A percentile compares a stretch with the other conserved stretches of the same genome.
phyloP scores from a whole-genome alignment of 2,329 filamentous ascomycete genomes.

The Colletotrichum navitas region DNA sequence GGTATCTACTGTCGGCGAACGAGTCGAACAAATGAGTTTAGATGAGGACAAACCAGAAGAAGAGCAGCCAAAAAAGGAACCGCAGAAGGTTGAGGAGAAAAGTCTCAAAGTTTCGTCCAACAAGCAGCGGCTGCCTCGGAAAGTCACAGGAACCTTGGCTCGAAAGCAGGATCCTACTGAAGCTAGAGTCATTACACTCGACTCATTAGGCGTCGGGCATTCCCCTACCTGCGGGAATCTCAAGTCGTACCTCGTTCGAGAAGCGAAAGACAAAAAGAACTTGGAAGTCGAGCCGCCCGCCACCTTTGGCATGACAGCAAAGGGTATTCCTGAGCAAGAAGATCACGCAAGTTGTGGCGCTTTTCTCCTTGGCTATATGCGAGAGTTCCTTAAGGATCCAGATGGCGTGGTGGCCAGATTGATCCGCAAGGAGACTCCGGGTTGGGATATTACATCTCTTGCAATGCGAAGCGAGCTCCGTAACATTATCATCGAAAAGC shows the following conservation, averaged over 20 bases:
- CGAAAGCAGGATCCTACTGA: slow-evolving; percentile 63
- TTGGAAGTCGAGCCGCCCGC: slow-evolving; percentile 54
- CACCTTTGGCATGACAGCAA: slow-evolving; percentile 73
- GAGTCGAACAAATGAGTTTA: slow-evolving; percentile 29
- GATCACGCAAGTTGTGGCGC: slow-evolving; percentile 93
- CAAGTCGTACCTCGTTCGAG: slow-evolving; percentile 81
- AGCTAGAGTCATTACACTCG: slow-evolving; percentile 85
- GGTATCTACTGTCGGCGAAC: slow-evolving; percentile 27
- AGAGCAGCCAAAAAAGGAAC: slow-evolving; percentile 16
- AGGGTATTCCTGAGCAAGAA: slow-evolving; percentile 80
- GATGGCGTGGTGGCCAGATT: slow-evolving; percentile 76
- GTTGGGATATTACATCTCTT: slow-evolving; percentile 68
- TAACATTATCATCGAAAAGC: slow-evolving; percentile 72
- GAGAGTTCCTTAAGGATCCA: slow-evolving; percentile 83
- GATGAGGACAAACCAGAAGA: slow-evolving; percentile 15
- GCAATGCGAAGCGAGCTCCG: slow-evolving; percentile 76
- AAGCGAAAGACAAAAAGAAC: slow-evolving; percentile 74
- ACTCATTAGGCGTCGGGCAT: slow-evolving; percentile 81
- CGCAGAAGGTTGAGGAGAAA: slow-evolving; percentile 2
- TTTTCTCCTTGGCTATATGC: slow-evolving; percentile 86
- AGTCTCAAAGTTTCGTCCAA: neutral
- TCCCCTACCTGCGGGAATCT: slow-evolving; percentile 74
- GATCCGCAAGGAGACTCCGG: slow-evolving; percentile 67
- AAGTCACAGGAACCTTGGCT: slow-evolving; percentile 20
- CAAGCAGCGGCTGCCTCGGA: slow-evolving; percentile 39